Evolutionary conservation across 345 rosid genomes (phyloP).

Genomic region (Mangifera indica): DNA sequence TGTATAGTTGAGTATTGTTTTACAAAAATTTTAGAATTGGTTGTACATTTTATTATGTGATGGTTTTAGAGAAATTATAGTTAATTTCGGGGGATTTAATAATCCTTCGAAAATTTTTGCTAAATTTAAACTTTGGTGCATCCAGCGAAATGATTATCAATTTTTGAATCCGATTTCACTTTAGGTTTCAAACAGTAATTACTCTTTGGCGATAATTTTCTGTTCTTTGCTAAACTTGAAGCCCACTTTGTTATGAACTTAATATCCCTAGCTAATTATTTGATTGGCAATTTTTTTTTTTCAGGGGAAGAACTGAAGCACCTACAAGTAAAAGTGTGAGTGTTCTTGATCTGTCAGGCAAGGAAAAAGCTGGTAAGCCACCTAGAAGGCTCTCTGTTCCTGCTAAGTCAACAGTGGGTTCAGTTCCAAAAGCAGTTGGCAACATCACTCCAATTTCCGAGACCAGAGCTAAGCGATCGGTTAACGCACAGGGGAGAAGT

Average conservation of each 20-base stretch:
- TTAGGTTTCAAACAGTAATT: not conserved
- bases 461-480: slow-evolving; percentile 44
- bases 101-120: not conserved
- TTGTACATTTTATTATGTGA: not conserved
- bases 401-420: slow-evolving; percentile 41
- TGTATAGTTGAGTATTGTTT: not conserved
- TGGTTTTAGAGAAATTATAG: not conserved
- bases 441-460: slow-evolving; percentile 59
- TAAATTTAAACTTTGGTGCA: not conserved
- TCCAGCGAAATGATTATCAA: not conserved
- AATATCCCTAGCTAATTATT: too few species aligned
- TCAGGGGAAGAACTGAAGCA: slow-evolving; percentile 47
- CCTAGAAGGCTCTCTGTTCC: slow-evolving; percentile 82
- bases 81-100: slow-evolving; percentile 2
- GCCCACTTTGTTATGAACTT: too few species aligned
- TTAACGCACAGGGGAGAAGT: slow-evolving; percentile 35
- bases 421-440: slow-evolving; percentile 37
- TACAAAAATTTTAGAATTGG: not conserved
- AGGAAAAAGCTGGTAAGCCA: slow-evolving; percentile 71
- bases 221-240: too few species aligned
- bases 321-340: slow-evolving; percentile 72
- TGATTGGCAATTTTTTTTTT: not conserved
- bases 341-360: slow-evolving; percentile 63
- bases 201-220: not conserved
- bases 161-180: not conserved